Base-by-base conservation (phyloP, 768 basidiomycete genomes). In the Leccinum pellstonianum region DNA sequence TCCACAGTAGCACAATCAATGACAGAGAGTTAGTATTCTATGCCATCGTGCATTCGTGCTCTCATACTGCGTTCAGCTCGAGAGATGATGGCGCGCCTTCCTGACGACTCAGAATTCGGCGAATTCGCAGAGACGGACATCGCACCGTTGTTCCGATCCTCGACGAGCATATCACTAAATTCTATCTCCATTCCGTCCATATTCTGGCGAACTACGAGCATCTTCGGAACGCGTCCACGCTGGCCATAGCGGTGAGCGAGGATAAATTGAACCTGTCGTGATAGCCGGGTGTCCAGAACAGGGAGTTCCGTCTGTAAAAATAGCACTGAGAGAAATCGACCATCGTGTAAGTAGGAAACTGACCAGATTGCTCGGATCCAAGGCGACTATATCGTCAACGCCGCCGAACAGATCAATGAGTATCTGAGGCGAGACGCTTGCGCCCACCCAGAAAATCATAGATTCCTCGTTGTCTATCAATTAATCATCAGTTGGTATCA, bases 121-220 rank as follows among this genome's bases (percentile, higher is more conserved):
- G 76, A 59, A 64, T 72, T 74, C 59, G 65, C 86, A 12, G 81
- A 90, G 65, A 25, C 25, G 25, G 91, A 88, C 86, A 95, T 83
- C 0, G 88, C 89, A n/a, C 91, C 95, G 66, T 96, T 97, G 70
- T 99, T 99, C 72, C 89, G 85, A 75, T 99, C 97, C 77, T 99
- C 97, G 25, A 97, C 86, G 12, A 99, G 81, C 91, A 97, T 91
- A 76, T 99, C 97, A 63, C 90, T 91, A 68, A 96, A 98, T 73
- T 98, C 97, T 49, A 98, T 84, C 77, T 99, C 96, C 54, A 85
- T 78, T 12, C 85, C 96, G 69, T 99, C 97, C 71, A 95, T 79
- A 70, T 97, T 93, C 71, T 98, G 97, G 9, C 97, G 84, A 0
- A 92, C 91, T 27, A 98, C 80, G 41, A 85, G 76, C 65, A 95